A percentile compares a stretch with the other conserved stretches of the same genome.
Conservation (phyloP, 1,139 yeast genomes). For the Blastobotrys persicus region DNA sequence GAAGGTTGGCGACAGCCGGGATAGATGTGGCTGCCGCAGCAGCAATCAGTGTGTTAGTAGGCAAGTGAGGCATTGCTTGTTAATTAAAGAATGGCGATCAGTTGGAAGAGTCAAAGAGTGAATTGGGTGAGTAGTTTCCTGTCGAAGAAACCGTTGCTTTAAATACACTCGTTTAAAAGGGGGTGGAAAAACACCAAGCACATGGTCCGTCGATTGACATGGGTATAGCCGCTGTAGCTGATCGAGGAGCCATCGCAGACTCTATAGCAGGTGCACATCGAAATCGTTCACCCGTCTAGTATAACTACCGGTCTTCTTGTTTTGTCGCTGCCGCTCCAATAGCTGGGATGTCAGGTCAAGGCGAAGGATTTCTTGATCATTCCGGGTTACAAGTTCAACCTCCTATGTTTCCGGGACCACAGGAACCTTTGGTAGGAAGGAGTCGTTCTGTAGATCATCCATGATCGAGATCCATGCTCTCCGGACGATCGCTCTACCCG, state of each 20-base stretch:
- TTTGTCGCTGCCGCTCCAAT: too few relatives aligned
- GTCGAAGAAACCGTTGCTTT: too few relatives aligned
- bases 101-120: neutral
- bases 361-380: too few relatives aligned
- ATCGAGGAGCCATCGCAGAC: neutral
- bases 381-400: too few relatives aligned
- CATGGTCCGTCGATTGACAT: neutral
- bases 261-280: too few relatives aligned
- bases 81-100: constrained; percentile 3
- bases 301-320: too few relatives aligned
- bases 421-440: too few relatives aligned
- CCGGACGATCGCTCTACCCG: neutral
- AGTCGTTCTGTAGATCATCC: neutral
- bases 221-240: constrained; percentile 3
- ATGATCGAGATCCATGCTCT: neutral
- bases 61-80: constrained; percentile 4
- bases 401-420: too few relatives aligned
- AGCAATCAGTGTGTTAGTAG: constrained; percentile 2
- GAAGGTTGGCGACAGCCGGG: neutral
- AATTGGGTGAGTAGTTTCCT: neutral
- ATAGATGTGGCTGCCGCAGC: neutral
- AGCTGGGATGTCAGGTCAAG: too few relatives aligned
- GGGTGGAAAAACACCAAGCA: constrained; percentile 1
- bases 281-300: too few relatives aligned
- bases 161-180: too few relatives aligned